Evolutionary conservation across 148 eudicot species (phyloP).

Genomic region (Camellia sinensis): DNA sequence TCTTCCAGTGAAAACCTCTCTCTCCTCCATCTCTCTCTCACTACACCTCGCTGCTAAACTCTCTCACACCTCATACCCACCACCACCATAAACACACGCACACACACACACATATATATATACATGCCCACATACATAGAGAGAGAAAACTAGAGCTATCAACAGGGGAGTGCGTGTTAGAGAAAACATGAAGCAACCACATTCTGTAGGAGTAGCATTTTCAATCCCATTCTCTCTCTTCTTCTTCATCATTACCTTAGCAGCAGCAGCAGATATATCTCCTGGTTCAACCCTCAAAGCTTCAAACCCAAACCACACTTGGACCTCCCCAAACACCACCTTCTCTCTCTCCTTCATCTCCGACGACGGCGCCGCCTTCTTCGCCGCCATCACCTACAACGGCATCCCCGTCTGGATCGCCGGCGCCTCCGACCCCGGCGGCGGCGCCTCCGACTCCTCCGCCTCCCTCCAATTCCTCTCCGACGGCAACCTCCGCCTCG

Average conservation of each 20-base stretch:
- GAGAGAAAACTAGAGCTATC: background rate
- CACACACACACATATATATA: too few species aligned
- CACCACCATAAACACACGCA: background rate
- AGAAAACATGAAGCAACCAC: background rate
- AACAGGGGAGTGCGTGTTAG: background rate
- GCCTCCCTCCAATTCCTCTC: slow-evolving; percentile 42
- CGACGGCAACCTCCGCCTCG: slow-evolving; percentile 48
- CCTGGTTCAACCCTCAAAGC: slow-evolving; percentile 51
- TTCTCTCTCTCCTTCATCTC: slow-evolving; percentile 58
- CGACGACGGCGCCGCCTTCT: slow-evolving; percentile 17
- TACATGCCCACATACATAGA: too few species aligned
- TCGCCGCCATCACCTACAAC: slow-evolving; percentile 52
- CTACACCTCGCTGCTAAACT: background rate
- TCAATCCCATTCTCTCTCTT: background rate
- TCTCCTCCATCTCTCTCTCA: background rate
- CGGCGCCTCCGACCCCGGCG: slow-evolving; percentile 20
- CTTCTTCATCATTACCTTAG: background rate
- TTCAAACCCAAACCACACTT: slow-evolving; percentile 38
- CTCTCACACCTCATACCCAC: background rate
- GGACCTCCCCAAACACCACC: slow-evolving; percentile 51
- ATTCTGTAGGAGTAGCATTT: background rate
- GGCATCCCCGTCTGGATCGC: slow-evolving; percentile 55
- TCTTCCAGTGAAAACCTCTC: background rate
- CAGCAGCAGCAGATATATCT: slow-evolving; percentile 28
- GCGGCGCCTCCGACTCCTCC: slow-evolving; percentile 26